These are phyloP conservation scores for Lichtheimia hyalospora DNA, from an alignment of 371 early-diverging fungal species.

Conservation along the genomic window DNA sequence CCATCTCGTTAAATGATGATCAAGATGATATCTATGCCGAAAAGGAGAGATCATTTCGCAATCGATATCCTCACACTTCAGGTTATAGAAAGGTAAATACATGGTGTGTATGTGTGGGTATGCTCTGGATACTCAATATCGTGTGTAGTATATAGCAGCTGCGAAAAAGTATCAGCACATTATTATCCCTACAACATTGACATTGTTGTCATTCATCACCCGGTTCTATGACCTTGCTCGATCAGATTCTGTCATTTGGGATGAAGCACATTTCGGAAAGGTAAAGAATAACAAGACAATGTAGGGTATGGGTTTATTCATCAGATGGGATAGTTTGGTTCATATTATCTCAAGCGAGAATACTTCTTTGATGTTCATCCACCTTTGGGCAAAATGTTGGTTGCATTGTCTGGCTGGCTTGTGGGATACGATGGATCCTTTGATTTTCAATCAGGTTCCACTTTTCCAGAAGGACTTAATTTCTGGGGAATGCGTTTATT, in stretches of 20 bases:
- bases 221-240: conserved; percentile 79
- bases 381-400: conserved; percentile 98
- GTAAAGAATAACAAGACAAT: conserved; percentile 20
- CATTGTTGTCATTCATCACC: conserved; percentile 71
- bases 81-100: conserved; percentile 31
- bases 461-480: conserved; percentile 84
- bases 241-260: conserved; percentile 83
- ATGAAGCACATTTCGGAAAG: conserved; percentile 92
- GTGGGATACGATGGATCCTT: conserved; percentile 92
- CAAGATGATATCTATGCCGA: conserved; percentile 7
- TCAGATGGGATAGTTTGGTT: conserved; percentile 72
- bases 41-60: conserved; percentile 22
- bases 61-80: not conserved
- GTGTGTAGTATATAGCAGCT: conserved; percentile 49
- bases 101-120: conserved; percentile 6
- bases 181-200: conserved; percentile 57
- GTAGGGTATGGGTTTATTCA: not conserved
- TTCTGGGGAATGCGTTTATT: conserved; percentile 93
- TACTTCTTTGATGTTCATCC: conserved; percentile 99
- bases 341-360: conserved; percentile 85
- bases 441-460: conserved; percentile 83
- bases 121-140: conserved; percentile 29
- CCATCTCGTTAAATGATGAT: conserved; percentile 2
- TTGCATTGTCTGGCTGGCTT: conserved; percentile 88
- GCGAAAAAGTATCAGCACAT: conserved; percentile 52